Percentiles rank a stretch among this genome's conserved stretches.
Conservation (phyloP, 352 stramenopile species). For the Synura sp. region DNA sequence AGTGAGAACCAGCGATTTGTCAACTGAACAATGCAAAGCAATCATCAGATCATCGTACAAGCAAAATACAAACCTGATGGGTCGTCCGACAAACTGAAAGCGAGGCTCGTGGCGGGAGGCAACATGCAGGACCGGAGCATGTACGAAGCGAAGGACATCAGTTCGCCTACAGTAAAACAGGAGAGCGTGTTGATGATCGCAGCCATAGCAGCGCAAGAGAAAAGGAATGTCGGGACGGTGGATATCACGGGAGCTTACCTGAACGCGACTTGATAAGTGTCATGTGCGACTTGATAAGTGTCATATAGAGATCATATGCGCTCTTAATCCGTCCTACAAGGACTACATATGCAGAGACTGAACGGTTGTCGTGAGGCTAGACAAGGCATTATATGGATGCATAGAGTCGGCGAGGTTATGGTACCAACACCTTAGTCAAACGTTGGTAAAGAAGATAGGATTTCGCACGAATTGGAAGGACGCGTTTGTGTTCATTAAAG, state of each 20-base stretch:
- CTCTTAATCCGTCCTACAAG: no score
- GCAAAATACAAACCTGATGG: background rate
- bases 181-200: background rate
- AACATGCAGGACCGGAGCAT: background rate
- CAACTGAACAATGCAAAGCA: no score
- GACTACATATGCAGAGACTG: no score
- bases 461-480: no score
- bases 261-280: no score
- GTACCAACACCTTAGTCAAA: background rate
- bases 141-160: no score
- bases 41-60: no score
- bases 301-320: no score
- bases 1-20: no score
- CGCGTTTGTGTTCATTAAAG: no score
- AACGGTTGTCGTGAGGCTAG: background rate
- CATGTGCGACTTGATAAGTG: no score
- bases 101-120: background rate
- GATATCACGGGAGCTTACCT: constrained; percentile 33
- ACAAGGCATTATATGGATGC: constrained; percentile 30
- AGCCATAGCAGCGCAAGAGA: background rate
- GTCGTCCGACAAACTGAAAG: background rate
- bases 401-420: background rate
- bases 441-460: background rate
- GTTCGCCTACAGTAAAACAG: background rate
- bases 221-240: background rate